A percentile compares a stretch with the other conserved stretches of the same genome.
Evolutionary conservation across 2,329 filamentous ascomycete species (phyloP).

Genomic region (Penicillium sclerotiorum): DNA sequence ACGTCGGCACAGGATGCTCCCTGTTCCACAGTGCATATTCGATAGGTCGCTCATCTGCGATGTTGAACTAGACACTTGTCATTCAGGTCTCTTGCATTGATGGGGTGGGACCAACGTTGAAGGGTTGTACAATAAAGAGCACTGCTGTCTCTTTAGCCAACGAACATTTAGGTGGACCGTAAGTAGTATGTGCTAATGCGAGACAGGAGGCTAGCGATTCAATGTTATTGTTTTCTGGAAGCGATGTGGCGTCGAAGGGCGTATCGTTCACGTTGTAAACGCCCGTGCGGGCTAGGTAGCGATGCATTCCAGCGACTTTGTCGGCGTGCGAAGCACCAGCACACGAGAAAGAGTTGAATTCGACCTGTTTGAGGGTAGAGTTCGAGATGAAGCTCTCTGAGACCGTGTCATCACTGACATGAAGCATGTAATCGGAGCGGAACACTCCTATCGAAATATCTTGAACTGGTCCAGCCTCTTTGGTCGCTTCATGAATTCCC

Average conservation of each 20-base stretch:
- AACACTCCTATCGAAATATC: constrained; percentile 42
- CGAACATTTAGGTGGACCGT: constrained; percentile 25
- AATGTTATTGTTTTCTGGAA: constrained; percentile 40
- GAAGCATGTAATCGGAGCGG: constrained; percentile 52
- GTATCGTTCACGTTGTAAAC: constrained; percentile 23
- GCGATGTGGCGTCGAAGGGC: constrained; percentile 7
- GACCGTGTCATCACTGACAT: constrained; percentile 11
- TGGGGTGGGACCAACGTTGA: constrained; percentile 29
- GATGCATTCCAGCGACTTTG: constrained; percentile 47
- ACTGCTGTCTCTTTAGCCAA: constrained; percentile 33
- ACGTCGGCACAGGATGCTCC: constrained; percentile 35
- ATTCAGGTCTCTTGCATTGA: not conserved
- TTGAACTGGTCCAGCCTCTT: constrained; percentile 34
- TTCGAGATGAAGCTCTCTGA: not conserved
- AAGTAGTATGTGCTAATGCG: constrained; percentile 36
- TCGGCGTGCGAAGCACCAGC: constrained; percentile 47
- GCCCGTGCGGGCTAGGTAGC: constrained; percentile 29
- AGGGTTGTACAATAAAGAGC: constrained; percentile 48
- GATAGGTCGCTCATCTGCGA: constrained; percentile 50
- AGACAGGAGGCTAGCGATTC: constrained; percentile 35
- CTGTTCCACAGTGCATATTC: constrained; percentile 46
- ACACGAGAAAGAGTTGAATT: constrained; percentile 50
- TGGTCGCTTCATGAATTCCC: constrained; percentile 39
- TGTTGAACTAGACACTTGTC: constrained; percentile 37
- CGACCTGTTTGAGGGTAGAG: constrained; percentile 46